phyloP scores from a whole-genome alignment of 441 rosid genomes.

The Macaranga tanarius region DNA sequence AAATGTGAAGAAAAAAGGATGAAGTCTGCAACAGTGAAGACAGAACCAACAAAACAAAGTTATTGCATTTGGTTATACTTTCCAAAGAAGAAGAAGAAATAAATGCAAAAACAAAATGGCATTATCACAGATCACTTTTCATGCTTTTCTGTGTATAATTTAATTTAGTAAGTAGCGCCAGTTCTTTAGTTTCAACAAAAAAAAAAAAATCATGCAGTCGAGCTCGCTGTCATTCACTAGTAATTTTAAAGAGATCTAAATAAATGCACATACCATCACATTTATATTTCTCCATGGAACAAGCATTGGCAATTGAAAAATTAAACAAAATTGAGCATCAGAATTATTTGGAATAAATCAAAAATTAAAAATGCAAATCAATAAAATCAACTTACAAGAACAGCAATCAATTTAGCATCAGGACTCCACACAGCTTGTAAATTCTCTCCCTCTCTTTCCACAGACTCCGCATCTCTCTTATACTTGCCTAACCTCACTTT shows the following conservation, averaged over 20 bases:
- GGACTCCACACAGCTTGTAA: conserved; percentile 92
- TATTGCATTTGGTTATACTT: conserved; percentile 12
- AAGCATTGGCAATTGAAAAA: no score
- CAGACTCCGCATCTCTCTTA: conserved; percentile 71
- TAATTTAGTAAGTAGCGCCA: neutral
- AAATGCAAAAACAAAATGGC: neutral
- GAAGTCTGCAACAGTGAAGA: conserved; percentile 65
- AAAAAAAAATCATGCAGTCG: neutral
- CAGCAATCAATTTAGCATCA: conserved; percentile 76
- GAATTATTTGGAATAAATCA: no score
- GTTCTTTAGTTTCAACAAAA: neutral
- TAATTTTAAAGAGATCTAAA: no score
- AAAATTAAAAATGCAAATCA: neutral
- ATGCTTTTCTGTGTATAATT: neutral
- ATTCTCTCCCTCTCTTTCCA: conserved; percentile 85
- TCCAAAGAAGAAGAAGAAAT: neutral
- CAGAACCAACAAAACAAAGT: neutral
- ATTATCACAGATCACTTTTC: neutral
- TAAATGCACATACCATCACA: no score
- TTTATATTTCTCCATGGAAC: no score
- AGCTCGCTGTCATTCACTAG: neutral
- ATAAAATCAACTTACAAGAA: conserved; percentile 56
- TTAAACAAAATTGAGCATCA: no score
- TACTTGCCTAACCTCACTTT: conserved; percentile 90
- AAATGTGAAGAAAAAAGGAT: conserved; percentile 76